Base-by-base conservation (phyloP, 164 flowering plant species). In the Umbellularia californica region DNA sequence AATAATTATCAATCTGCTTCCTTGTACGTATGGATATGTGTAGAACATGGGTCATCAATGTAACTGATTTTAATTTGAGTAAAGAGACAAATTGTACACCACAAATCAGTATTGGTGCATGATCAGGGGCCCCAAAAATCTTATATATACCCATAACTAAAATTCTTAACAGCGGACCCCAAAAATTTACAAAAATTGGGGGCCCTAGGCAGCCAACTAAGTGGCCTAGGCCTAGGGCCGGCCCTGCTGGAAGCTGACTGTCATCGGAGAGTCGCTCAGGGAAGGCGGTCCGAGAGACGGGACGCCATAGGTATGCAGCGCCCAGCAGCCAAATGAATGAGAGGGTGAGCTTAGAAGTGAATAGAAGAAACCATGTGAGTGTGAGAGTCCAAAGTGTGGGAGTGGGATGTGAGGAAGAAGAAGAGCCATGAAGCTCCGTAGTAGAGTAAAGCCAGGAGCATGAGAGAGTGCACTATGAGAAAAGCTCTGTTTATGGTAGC, bases 291-390 rank as follows among this genome's bases (percentile, higher is more conserved):
- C 90, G 86, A 3, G 83, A 65, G 58, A 89, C 81, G 6, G 88
- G 90, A 15, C 87, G 72, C 87, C 87, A 88, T 19, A 82, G 75
- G 69, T 3, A 85, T 4, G 88, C 82, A 68, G 79, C 87, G 55
- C n/a, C n/a, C 10, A 84, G 79, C 25, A 84, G 24, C 89, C 90
- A 89, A 6, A 83, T 14, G 74, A 89, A 81, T 33, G 88, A 79
- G 25, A 85, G 81, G 0, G 86, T 7, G 20, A 87, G 33, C 83
- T 90, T 90, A 3, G 88, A 72, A 23, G 74, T 41, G 19, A 84
- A 78, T 67, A 86, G 62, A 5, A 87, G 51, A 60, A 77, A 69
- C 86, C 87, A 81, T 47, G 86, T 70, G 0, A 80, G 62, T 1
- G 20, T 65, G 15, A 73, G 15, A 3, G 24, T 12, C 2, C 41